phyloP scores from a whole-genome alignment of 352 stramenopile species.

The Thalassiosira hispida region DNA sequence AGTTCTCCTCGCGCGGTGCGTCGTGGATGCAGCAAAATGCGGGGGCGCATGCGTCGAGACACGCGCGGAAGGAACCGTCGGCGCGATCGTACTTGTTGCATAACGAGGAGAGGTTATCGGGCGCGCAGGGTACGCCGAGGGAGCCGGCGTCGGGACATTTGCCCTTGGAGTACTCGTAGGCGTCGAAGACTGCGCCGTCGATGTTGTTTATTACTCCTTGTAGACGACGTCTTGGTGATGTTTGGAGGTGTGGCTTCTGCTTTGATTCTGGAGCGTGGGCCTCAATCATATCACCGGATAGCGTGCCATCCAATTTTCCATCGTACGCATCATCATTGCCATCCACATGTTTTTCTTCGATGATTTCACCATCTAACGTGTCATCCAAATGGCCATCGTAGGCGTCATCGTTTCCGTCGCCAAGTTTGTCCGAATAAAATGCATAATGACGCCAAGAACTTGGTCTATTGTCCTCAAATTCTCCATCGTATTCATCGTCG shows the following conservation, averaged over 20 bases:
- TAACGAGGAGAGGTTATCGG: slow-evolving; percentile 39
- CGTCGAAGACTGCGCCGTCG: slow-evolving; percentile 53
- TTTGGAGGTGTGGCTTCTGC: not conserved
- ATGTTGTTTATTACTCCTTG: slow-evolving; percentile 15
- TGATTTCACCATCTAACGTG: slow-evolving; percentile 1
- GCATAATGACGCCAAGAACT: too few relatives aligned
- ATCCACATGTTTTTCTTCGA: not conserved
- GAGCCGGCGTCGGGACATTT: slow-evolving; percentile 33
- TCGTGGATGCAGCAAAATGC: slow-evolving; percentile 66
- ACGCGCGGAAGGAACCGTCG: slow-evolving; percentile 44
- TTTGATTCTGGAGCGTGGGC: not conserved
- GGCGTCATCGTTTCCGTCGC: not conserved
- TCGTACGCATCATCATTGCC: not conserved
- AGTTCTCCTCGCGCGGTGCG: slow-evolving; percentile 40
- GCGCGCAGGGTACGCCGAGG: slow-evolving; percentile 50
- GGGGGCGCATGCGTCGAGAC: slow-evolving; percentile 43
- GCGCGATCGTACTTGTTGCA: slow-evolving; percentile 63
- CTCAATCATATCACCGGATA: too few relatives aligned
- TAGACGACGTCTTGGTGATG: not conserved
- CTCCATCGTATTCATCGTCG: not conserved
- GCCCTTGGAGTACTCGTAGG: slow-evolving; percentile 47
- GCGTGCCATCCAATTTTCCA: not conserved
- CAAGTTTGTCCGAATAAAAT: too few relatives aligned
- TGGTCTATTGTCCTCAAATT: too few relatives aligned
- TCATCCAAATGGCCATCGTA: slow-evolving; percentile 4